A percentile compares a stretch with the other conserved stretches of the same genome.
Conservation (phyloP, 2,329 filamentous ascomycete species). For the Monilinia fructigena region DNA sequence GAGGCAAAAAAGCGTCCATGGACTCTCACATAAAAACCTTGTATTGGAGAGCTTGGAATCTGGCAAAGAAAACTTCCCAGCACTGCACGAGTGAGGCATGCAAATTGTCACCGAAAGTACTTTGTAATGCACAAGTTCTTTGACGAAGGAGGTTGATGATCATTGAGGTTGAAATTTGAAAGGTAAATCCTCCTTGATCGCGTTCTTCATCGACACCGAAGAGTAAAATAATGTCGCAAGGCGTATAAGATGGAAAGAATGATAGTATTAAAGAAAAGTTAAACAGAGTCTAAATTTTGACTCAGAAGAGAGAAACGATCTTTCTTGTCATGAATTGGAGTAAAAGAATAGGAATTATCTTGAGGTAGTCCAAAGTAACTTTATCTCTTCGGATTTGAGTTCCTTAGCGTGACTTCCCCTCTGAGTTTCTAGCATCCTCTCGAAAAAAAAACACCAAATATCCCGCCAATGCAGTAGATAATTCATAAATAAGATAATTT, state of each 20-base stretch:
- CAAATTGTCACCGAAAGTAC: background rate
- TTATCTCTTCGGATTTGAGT: background rate
- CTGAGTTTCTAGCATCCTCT: background rate
- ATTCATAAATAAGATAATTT: background rate
- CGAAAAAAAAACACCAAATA: background rate
- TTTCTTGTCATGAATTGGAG: background rate
- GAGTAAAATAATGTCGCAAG: background rate
- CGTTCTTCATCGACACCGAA: background rate
- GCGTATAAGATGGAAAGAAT: background rate
- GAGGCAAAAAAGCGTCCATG: background rate
- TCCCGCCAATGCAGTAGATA: background rate
- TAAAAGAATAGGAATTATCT: background rate
- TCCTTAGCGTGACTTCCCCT: constrained; percentile 8
- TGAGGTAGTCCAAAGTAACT: background rate
- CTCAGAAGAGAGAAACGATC: background rate
- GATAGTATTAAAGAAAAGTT: background rate
- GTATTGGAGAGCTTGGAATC: background rate
- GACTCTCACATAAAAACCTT: background rate
- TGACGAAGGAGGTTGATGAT: background rate
- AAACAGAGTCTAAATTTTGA: background rate
- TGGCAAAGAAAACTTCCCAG: background rate
- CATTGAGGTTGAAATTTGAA: background rate
- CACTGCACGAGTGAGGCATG: background rate
- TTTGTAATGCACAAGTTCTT: background rate
- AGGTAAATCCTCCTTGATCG: background rate